A percentile compares a stretch with the other conserved stretches of the same genome.
Evolutionary conservation across 352 stramenopile species (phyloP).

Genomic region (Phytophthora macrochlamydospora): DNA sequence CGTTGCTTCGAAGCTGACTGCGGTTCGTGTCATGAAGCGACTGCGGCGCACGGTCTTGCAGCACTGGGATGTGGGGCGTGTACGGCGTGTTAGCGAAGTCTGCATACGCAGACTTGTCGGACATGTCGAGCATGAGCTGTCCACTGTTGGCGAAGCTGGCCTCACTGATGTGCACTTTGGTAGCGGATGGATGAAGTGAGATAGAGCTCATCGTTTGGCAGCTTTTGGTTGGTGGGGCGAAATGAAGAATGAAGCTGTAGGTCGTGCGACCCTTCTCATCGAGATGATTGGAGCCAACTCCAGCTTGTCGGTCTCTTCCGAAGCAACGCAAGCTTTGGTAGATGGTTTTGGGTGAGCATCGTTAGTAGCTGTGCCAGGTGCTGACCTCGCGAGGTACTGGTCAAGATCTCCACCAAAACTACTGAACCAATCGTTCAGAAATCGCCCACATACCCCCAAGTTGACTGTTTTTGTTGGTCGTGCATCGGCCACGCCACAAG

Average conservation of each 20-base stretch:
- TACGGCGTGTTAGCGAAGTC: conserved; percentile 7
- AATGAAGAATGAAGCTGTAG: background rate
- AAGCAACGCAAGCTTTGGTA: background rate
- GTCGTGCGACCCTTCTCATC: background rate
- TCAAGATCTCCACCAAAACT: background rate
- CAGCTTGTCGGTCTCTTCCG: background rate
- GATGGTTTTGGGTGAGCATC: background rate
- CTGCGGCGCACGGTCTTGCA: conserved; percentile 1
- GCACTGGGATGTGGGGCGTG: conserved; percentile 4
- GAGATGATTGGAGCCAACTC: background rate
- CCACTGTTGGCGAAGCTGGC: conserved; percentile 7
- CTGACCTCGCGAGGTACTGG: background rate
- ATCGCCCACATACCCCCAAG: background rate
- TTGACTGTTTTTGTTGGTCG: background rate
- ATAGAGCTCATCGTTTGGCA: background rate
- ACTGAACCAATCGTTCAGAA: background rate
- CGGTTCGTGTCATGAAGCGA: conserved; percentile 21
- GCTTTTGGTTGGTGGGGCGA: background rate
- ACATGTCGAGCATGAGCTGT: conserved; percentile 10
- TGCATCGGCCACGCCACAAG: background rate
- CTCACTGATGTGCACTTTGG: conserved; percentile 1
- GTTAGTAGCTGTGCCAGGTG: background rate
- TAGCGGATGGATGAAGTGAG: background rate
- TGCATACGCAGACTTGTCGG: conserved; percentile 10
- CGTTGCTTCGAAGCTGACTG: conserved; percentile 2